Evolutionary conservation across 805 yeast genomes (phyloP), one percentile per base, ranked within the genome.

Genomic region (Spathaspora gorwiae): DNA sequence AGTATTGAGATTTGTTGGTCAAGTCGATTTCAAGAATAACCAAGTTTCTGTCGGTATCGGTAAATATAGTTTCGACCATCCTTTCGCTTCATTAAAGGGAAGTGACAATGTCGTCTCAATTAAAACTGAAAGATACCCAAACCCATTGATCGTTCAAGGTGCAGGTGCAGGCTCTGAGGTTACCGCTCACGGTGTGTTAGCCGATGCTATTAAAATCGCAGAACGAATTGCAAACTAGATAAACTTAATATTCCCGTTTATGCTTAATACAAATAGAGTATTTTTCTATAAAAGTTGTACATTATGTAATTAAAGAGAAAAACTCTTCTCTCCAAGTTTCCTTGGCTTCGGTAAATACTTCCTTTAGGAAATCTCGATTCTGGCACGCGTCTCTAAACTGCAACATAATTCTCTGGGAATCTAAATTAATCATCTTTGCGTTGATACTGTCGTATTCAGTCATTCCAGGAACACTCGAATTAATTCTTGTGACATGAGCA

Each of bases 141-240:
- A 88, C 68, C 99, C 99, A 44, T 76, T 94, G 64, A 84, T 94
- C 51, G 79, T 94, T 57, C 99, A 94, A 76, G 99, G 99, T 70
- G 99, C 99, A 30, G 99, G 95, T 59, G 83, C 84, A 80, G 96
- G 57, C 94, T 82, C 83, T 44, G 84, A 78, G 33, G 82, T 79
- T 39, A 79, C 84, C 42, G 83, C 84, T 39, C 75, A 69, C 48
- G 99, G 99, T 68, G 97, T 94, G 37, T 78, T 94, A 54, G 96
- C 95, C 44, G 99, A 94, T 64, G 83, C 87, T 33, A 78, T 94
- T 62, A 94, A 89, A 75, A 83, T 89, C 56, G 96, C 95, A 37
- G 90, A 90, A 71, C 83, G 96, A 74, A 66, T 88, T 43, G 84
- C 83, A 41, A 61, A 64, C 39, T 73, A 64, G 45, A 39, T 19